phyloP scores from a whole-genome alignment of 179 eudicot genomes.

The Actinidia polygama region DNA sequence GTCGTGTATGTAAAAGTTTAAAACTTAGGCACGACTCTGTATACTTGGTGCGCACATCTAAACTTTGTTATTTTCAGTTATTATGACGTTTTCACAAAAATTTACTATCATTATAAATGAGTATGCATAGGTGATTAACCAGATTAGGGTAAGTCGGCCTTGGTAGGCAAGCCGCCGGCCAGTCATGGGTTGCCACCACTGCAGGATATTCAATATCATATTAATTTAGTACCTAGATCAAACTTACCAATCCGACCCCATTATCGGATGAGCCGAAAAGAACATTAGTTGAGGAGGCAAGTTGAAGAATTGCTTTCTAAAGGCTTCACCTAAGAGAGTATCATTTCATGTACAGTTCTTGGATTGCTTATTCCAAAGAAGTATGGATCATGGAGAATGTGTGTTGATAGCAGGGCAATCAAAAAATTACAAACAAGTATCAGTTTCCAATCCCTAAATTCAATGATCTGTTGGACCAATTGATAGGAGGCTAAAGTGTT shows the following conservation, averaged over 20 bases:
- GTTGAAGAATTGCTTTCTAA: neutral
- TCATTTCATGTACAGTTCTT: neutral
- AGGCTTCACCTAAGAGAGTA: neutral
- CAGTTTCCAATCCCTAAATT: neutral
- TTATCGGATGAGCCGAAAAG: neutral
- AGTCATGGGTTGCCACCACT: neutral
- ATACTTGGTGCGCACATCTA: too few relatives aligned
- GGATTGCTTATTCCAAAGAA: neutral
- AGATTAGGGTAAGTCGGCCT: too few relatives aligned
- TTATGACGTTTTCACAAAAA: too few relatives aligned
- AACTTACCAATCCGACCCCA: neutral
- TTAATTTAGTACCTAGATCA: neutral
- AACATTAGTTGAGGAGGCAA: neutral
- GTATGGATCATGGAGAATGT: neutral
- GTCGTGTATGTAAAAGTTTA: too few relatives aligned
- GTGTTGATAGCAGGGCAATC: constrained; percentile 1
- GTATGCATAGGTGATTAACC: too few relatives aligned
- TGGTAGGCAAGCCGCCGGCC: too few relatives aligned
- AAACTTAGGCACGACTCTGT: too few relatives aligned
- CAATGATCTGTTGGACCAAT: neutral
- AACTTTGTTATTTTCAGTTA: too few relatives aligned
- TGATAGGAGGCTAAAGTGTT: neutral
- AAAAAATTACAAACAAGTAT: neutral
- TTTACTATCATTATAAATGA: too few relatives aligned
- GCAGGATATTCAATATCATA: neutral